Evolutionary conservation across 2,329 filamentous ascomycete species (phyloP), one percentile per base, ranked within the genome.

Genomic region (Ophiocordyceps robertsii): DNA sequence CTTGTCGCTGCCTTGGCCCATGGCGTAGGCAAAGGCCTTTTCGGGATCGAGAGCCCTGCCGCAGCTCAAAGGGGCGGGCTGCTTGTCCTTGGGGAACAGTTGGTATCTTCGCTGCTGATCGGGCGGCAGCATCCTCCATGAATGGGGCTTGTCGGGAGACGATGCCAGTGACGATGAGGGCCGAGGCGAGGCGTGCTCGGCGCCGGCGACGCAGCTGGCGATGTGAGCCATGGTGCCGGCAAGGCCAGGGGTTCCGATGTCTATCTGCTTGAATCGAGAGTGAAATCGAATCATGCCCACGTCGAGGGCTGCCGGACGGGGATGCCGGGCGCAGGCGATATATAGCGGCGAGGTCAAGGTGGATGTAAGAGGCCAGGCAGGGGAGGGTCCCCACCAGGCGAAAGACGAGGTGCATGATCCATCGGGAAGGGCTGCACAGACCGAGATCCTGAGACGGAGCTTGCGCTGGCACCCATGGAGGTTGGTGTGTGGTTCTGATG

Each of bases 111-210:
- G 68, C 7, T 62, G 51, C 30, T 53, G 56, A 37, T 74, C 70
- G 11, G 70, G 57, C 46, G 75, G 71, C 48, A 73, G 68, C 72
- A 79, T 77, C 55, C 73, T 76, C 73, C 72, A 76, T 39, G 67
- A 56, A 51, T 67, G 71, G 13, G 70, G 61, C 59, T 72, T 76
- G 45, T 73, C 70, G 41, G 66, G 29, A 43, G 37, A 21, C 3
- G 33, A 33, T 7, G 42, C 37, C 3, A 17, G 33, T 16, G 33
- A 36, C 8, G 33, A 29, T 37, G 31, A 33, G n/a, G 14, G 42
- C 14, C 39, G 43, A 40, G 39, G 42, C 35, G 71, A 67, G 55
- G 59, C 65, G 46, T 60, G 55, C 52, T 71, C 69, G 45, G 58
- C 55, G 52, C 69, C 66, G 50, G 70, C 62, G 62, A 80, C 67